Conservation (phyloP, 352 stramenopile genomes). For the Poterioochromonas sp. region DNA sequence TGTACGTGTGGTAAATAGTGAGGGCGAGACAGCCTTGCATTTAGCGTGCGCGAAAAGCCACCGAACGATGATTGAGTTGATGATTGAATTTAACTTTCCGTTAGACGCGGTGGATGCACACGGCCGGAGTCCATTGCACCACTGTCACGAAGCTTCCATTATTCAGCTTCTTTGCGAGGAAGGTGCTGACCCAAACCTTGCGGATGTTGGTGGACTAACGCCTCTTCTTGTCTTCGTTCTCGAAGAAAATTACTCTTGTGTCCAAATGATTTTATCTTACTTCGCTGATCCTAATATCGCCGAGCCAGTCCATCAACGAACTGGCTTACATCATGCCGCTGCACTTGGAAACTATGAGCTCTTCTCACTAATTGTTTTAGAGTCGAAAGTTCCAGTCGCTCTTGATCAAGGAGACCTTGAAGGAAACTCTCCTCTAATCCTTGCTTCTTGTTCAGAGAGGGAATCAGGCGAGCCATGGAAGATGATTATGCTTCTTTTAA, state of each 20-base stretch:
- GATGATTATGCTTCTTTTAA: not conserved
- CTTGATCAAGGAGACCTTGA: not conserved
- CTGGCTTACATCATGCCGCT: not conserved
- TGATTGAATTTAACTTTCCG: not conserved
- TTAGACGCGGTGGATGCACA: not conserved
- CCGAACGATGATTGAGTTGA: not conserved
- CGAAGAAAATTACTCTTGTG: not conserved
- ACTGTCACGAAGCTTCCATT: not conserved
- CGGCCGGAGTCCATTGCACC: not conserved
- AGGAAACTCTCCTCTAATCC: not conserved
- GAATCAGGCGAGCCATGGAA: not conserved
- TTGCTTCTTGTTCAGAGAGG: not conserved
- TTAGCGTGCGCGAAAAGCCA: not conserved
- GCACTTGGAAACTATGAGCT: not conserved
- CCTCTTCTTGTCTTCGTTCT: not conserved
- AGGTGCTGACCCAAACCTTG: not conserved
- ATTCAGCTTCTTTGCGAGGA: not conserved
- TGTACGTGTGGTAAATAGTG: not conserved
- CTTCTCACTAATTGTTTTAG: not conserved
- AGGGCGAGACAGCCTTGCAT: not conserved
- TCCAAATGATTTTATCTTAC: not conserved
- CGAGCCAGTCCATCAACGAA: not conserved
- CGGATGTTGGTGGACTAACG: not conserved
- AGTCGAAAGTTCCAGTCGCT: not conserved
- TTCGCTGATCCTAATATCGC: not conserved